Percentiles rank a stretch among this genome's conserved stretches.
Evolutionary conservation across 1,139 yeast species (phyloP).

Genomic region (Candida buenavistaensis): DNA sequence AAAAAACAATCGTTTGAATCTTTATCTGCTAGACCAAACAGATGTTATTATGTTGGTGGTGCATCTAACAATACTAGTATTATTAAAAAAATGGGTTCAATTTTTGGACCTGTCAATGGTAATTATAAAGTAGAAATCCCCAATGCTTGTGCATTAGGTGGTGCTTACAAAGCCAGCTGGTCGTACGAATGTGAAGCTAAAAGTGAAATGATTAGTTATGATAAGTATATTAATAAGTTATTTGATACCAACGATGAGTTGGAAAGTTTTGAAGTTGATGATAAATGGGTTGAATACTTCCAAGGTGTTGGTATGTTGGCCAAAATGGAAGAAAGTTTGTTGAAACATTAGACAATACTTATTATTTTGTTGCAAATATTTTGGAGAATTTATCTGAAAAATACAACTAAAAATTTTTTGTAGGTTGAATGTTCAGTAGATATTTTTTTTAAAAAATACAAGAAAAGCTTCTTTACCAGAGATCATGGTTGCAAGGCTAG

Average conservation of each 20-base stretch:
- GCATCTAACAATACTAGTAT: conserved; percentile 73
- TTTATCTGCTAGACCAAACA: conserved; percentile 59
- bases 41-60: conserved; percentile 85
- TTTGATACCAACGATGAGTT: conserved; percentile 49
- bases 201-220: conserved; percentile 39
- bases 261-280: conserved; percentile 40
- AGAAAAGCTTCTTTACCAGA: no score
- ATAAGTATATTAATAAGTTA: conserved; percentile 39
- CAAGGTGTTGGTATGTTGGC: conserved; percentile 54
- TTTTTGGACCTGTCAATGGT: conserved; percentile 64
- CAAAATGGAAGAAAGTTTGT: conserved; percentile 40
- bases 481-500: no score
- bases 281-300: conserved; percentile 50
- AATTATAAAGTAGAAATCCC: conserved; percentile 74
- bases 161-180: conserved; percentile 87
- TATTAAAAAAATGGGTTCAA: conserved; percentile 65
- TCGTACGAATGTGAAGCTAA: conserved; percentile 42
- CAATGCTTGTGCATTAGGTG: conserved; percentile 95
- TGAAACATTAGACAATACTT: conserved; percentile 8
- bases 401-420: no score
- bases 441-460: no score
- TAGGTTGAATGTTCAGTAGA: no score
- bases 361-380: no score
- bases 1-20: conserved; percentile 42
- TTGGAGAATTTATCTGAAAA: no score